A percentile compares a stretch with the other conserved stretches of the same genome.
These are phyloP conservation scores for Plantago elongata DNA, from an alignment of 257 asterid species.

Conservation along the genomic window DNA sequence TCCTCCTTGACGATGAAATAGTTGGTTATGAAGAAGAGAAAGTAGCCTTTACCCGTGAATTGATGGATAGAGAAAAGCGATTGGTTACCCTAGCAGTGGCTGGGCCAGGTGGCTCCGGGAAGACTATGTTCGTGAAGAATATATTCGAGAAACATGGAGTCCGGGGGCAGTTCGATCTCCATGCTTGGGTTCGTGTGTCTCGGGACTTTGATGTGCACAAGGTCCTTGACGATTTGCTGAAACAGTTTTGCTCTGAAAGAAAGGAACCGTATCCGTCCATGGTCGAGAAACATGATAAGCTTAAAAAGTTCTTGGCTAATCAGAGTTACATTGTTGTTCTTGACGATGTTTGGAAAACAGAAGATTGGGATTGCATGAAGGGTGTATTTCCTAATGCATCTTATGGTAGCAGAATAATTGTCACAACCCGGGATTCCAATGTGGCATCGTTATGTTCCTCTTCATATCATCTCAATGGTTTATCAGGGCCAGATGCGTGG, in stretches of 20 bases:
- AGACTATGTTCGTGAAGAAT: conserved; percentile 21
- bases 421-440: conserved; percentile 34
- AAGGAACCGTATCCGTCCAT: conserved; percentile 10
- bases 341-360: conserved; percentile 38
- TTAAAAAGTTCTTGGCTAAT: conserved; percentile 9
- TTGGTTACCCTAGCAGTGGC: conserved; percentile 21
- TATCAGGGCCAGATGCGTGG: conserved; percentile 31
- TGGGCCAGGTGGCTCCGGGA: conserved; percentile 38
- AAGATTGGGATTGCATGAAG: conserved; percentile 30
- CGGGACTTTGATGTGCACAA: not conserved
- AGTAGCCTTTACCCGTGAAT: not conserved
- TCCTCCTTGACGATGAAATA: conserved; percentile 27
- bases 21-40: conserved; percentile 25
- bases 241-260: conserved; percentile 14
- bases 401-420: conserved; percentile 39
- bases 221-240: conserved; percentile 13
- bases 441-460: conserved; percentile 31
- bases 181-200: conserved; percentile 32
- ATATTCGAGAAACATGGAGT: conserved; percentile 17
- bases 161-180: conserved; percentile 24
- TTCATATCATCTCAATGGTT: conserved; percentile 5
- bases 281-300: not conserved
- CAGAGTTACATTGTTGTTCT: conserved; percentile 40
- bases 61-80: conserved; percentile 16
- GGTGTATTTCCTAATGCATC: conserved; percentile 32